Evolutionary conservation across 1,284 basidiomycete genomes (phyloP), one percentile per base, ranked within the genome.

Genomic region (Phaffia rhodozyma): DNA sequence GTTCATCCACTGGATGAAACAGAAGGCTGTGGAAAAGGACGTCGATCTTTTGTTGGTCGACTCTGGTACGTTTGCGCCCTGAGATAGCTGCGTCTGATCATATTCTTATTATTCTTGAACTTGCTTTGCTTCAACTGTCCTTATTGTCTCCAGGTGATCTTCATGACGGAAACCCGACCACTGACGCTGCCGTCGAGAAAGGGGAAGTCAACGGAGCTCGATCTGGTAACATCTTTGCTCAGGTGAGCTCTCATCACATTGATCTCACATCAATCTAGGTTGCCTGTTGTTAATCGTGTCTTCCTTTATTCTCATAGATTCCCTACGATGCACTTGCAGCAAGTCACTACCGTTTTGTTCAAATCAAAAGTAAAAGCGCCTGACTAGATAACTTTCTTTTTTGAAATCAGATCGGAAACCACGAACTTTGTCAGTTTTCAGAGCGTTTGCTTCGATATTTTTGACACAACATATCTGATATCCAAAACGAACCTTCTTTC

Each of bases 341-440:
- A 9, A 34, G 32, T 34, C 32, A 9, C 9, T n/a, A n/a, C n/a
- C n/a, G n/a, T n/a, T n/a, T n/a, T n/a, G n/a, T n/a, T n/a, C n/a
- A n/a, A n/a, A n/a, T n/a, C n/a, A n/a, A n/a, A n/a, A n/a, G n/a
- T n/a, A n/a, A n/a, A n/a, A n/a, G n/a, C n/a, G n/a, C n/a, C n/a
- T n/a, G n/a, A n/a, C n/a, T n/a, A n/a, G n/a, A n/a, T n/a, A n/a
- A n/a, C n/a, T n/a, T n/a, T n/a, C n/a, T n/a, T n/a, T n/a, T n/a
- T n/a, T n/a, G n/a, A n/a, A n/a, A n/a, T n/a, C n/a, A 34, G 32
- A 89, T 92, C 66, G 91, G 91, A 71, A 93, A 93, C 70, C 90
- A 93, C 70, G 91, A 93, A 75, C 75, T 93, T 43, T 93, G 32
- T 34, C 5, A 34, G 32, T n/a, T n/a, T n/a, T n/a, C n/a, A n/a